Percentiles rank a stretch among this genome's conserved stretches.
These are phyloP conservation scores for Ceratobasidium sp. DNA, from an alignment of 1,284 basidiomycete species.

Conservation along the genomic window DNA sequence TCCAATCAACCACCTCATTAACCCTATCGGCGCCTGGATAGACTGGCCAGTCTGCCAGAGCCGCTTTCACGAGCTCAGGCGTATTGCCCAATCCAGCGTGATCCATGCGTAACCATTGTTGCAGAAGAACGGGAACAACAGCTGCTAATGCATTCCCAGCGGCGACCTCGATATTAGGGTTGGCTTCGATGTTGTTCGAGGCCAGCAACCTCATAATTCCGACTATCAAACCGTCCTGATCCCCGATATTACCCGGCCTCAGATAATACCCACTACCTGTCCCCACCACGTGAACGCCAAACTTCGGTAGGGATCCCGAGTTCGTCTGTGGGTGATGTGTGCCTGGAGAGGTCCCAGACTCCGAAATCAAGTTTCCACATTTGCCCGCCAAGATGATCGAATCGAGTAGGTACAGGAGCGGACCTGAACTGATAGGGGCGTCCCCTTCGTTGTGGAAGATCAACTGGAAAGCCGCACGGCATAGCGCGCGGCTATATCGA, in stretches of 20 bases:
- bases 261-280: background rate
- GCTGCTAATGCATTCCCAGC: background rate
- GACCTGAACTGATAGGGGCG: background rate
- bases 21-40: background rate
- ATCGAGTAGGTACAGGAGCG: background rate
- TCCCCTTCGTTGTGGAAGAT: background rate
- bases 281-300: background rate
- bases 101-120: background rate
- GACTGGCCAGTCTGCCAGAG: background rate
- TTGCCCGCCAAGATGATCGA: background rate
- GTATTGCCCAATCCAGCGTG: background rate
- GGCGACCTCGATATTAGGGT: background rate
- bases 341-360: background rate
- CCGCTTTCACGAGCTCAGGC: too few species aligned
- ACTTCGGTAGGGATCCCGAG: background rate
- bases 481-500: background rate
- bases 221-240: background rate
- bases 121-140: background rate
- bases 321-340: background rate
- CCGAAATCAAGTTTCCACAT: background rate
- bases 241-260: background rate
- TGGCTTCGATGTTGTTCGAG: background rate
- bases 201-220: background rate
- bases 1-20: background rate
- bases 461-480: conserved; percentile 5